Base-by-base conservation (phyloP, 352 stramenopile genomes). In the Globisporangium canariense region DNA sequence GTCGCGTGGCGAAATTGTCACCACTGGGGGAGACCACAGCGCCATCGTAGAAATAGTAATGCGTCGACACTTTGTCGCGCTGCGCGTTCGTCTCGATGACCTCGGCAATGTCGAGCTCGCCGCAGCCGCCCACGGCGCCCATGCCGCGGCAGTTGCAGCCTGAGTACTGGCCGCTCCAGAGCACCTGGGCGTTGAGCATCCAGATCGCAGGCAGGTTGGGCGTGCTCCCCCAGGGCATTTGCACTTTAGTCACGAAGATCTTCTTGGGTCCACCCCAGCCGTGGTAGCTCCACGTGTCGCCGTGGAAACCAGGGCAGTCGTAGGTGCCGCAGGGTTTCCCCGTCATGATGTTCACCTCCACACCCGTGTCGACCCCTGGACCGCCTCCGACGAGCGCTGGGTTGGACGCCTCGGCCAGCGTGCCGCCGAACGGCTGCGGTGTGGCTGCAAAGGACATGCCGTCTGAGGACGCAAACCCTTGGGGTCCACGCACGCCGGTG, bases 261-360 rank as follows among this genome's bases (percentile, higher is more conserved):
- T 90, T 91, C 60, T 76, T 73, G 46, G 75, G 76, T 22, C 80
- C 80, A 34, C 70, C 66, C 83, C 83, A 90, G 43, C 83, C 83
- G 51, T 86, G 65, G 68, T 88, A 83, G 62, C 74, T 75, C 64
- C 81, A 83, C 5, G 69, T 54, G 54, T 25, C 36, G 3, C 62
- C 65, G 41, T 62, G 52, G 58, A 67, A 86, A 3, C 79, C 79
- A 0, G 65, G 40, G 49, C 77, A 90, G n/a, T 66, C 38, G 32
- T 56, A 62, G 18, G 22, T 38, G 52, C 40, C 60, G 60, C 82
- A 91, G 50, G 76, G 73, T 8, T 71, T 59, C 10, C 36, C 62
- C 3, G 76, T 83, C 73, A 89, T 74, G 62, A 91, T 89, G 71
- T 91, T 89, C 54, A 91, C 65, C 62, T 91, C 82, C 3, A 70